These are phyloP conservation scores for Penicillium sp. DNA, from an alignment of 2,329 filamentous ascomycete species.

Conservation along the genomic window DNA sequence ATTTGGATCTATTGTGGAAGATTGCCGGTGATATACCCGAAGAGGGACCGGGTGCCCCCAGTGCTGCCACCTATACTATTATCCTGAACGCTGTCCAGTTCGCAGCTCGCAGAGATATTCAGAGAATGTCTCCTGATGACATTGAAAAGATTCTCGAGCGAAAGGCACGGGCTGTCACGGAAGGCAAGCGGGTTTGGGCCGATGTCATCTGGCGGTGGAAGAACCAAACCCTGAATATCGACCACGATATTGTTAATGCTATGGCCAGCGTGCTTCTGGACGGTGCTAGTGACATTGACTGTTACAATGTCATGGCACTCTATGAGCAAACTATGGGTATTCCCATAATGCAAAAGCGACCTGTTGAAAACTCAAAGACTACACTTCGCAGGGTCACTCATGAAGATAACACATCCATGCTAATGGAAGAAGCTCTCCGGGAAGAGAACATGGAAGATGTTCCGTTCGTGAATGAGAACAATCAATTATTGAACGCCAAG, in stretches of 20 bases:
- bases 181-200: constrained; percentile 75
- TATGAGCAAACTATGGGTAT: constrained; percentile 81
- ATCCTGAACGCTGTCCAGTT: constrained; percentile 74
- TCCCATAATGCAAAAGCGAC: constrained; percentile 43
- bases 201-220: constrained; percentile 77
- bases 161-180: constrained; percentile 52
- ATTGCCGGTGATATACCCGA: constrained; percentile 71
- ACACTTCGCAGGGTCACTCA: constrained; percentile 5
- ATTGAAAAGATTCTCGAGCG: constrained; percentile 28
- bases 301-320: constrained; percentile 69
- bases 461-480: constrained; percentile 33
- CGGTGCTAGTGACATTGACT: constrained; percentile 60
- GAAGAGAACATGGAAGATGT: constrained; percentile 24
- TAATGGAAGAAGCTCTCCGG: neutral
- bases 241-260: constrained; percentile 73
- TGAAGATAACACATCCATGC: constrained; percentile 4
- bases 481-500: constrained; percentile 24
- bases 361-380: constrained; percentile 16
- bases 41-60: constrained; percentile 60
- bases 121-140: constrained; percentile 32
- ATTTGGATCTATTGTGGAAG: constrained; percentile 78
- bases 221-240: constrained; percentile 66
- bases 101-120: constrained; percentile 37
- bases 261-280: constrained; percentile 78
- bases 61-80: constrained; percentile 74